Percentiles rank a stretch among this genome's conserved stretches.
Evolutionary conservation across 257 asterid species (phyloP).

Genomic region (Misopates orontium): DNA sequence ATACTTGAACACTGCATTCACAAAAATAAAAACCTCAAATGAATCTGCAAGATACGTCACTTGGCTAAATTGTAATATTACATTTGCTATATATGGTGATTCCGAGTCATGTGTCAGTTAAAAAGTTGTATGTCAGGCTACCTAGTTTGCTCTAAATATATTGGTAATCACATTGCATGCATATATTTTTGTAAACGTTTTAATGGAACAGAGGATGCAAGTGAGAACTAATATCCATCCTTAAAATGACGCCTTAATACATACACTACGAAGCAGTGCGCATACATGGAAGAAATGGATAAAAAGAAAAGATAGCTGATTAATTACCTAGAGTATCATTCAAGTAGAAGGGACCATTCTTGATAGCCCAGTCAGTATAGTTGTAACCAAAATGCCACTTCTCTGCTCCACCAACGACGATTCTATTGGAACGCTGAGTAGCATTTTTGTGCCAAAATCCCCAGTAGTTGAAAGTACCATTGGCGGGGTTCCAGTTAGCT

Average conservation of each 20-base stretch:
- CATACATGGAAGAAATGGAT: too few species aligned
- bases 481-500: constrained; percentile 35
- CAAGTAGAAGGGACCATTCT: constrained; percentile 45
- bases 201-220: too few species aligned
- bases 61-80: too few species aligned
- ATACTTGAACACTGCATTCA: constrained; percentile 62
- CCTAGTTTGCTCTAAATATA: too few species aligned
- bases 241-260: too few species aligned
- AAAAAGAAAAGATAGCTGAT: neutral
- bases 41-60: neutral
- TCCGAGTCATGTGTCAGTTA: too few species aligned
- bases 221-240: too few species aligned
- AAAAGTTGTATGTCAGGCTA: too few species aligned
- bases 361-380: constrained; percentile 57
- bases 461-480: neutral
- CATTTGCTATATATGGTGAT: too few species aligned
- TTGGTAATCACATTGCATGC: too few species aligned
- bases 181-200: too few species aligned
- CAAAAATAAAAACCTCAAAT: neutral
- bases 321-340: constrained; percentile 48
- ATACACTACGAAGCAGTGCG: too few species aligned
- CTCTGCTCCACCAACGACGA: constrained; percentile 50
- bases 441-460: constrained; percentile 12
- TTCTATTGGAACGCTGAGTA: constrained; percentile 29
- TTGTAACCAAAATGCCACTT: constrained; percentile 56